A percentile compares a stretch with the other conserved stretches of the same genome.
Evolutionary conservation across 495 filamentous ascomycete genomes (phyloP).

Genomic region (Terfezia claveryi): DNA sequence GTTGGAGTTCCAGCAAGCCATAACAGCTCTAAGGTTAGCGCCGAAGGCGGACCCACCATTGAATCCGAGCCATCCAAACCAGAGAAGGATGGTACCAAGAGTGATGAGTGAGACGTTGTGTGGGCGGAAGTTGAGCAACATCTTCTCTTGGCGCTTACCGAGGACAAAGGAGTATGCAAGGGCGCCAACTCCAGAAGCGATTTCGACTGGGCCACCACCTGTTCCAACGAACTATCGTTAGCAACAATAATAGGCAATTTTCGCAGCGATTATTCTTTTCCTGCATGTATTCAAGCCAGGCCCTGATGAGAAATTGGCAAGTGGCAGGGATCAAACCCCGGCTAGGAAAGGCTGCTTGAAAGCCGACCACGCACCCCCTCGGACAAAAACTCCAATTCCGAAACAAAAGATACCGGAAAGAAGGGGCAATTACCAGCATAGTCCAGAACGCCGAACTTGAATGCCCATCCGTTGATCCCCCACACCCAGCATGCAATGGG

Average conservation of each 20-base stretch:
- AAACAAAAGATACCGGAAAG: not conserved
- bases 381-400: not conserved
- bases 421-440: constrained; percentile 45
- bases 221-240: not conserved
- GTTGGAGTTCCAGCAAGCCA: constrained; percentile 97
- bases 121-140: constrained; percentile 84
- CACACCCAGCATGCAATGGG: constrained; percentile 89
- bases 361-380: not conserved
- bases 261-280: no score
- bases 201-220: constrained; percentile 83
- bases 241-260: not conserved
- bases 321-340: not conserved
- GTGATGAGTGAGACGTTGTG: constrained; percentile 97
- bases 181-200: constrained; percentile 77
- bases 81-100: constrained; percentile 82
- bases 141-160: constrained; percentile 91
- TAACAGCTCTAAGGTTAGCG: constrained; percentile 78
- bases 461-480: constrained; percentile 86
- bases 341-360: not conserved
- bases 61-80: constrained; percentile 98
- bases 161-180: constrained; percentile 90
- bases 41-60: constrained; percentile 96
- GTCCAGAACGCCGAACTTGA: constrained; percentile 78
- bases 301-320: no score
- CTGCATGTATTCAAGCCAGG: no score